These are phyloP conservation scores for Suhomyces prunicola DNA, from an alignment of 805 yeast species.

Conservation along the genomic window DNA sequence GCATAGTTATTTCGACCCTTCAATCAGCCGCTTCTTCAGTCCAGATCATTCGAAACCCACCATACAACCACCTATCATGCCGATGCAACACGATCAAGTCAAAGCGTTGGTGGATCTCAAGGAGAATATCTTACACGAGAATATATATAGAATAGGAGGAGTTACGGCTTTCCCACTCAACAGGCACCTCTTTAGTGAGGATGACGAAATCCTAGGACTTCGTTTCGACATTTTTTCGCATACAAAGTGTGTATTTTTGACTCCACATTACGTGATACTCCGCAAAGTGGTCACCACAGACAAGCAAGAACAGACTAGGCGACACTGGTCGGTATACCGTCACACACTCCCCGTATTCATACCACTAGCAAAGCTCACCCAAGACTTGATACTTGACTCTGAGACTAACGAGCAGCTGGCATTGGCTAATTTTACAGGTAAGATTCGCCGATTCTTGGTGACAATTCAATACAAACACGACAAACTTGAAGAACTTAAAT, in stretches of 20 bases:
- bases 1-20: slow-evolving; percentile 30
- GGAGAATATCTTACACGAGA: slow-evolving; percentile 42
- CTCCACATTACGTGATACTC: slow-evolving; percentile 52
- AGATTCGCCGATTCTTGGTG: slow-evolving; percentile 21
- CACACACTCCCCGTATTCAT: slow-evolving; percentile 37
- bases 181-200: slow-evolving; percentile 24
- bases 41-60: not conserved
- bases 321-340: slow-evolving; percentile 30
- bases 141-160: slow-evolving; percentile 47
- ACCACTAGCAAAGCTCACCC: slow-evolving; percentile 18
- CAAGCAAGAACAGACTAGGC: slow-evolving; percentile 5
- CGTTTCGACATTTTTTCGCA: slow-evolving; percentile 46
- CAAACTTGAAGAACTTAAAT: slow-evolving; percentile 18
- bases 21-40: slow-evolving; percentile 22
- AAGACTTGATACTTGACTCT: slow-evolving; percentile 6
- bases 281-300: slow-evolving; percentile 2
- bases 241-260: slow-evolving; percentile 19
- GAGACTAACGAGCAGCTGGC: slow-evolving; percentile 14
- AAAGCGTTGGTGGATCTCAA: slow-evolving; percentile 12
- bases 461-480: slow-evolving; percentile 32
- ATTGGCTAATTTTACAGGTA: slow-evolving; percentile 18
- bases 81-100: not conserved
- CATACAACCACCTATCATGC: not conserved
- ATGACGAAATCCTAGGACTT: slow-evolving; percentile 41
- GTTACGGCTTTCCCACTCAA: slow-evolving; percentile 52